Evolutionary conservation across 768 basidiomycete genomes (phyloP).

Genomic region (Mycena polygramma): DNA sequence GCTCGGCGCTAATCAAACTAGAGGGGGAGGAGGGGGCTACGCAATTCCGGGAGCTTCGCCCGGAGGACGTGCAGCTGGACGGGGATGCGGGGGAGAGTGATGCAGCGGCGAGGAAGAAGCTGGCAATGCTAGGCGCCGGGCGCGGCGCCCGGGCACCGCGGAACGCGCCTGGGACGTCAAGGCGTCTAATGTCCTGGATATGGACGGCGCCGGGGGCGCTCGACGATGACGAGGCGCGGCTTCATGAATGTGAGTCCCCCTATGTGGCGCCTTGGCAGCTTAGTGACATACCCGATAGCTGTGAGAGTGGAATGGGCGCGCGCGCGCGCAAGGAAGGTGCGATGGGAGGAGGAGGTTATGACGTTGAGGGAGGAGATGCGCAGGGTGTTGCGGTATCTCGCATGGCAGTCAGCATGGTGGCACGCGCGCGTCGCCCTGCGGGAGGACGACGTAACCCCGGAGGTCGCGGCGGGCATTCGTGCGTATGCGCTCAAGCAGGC

Average conservation of each 20-base stretch:
- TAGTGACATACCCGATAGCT: not conserved
- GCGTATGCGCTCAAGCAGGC: constrained; percentile 7
- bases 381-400: constrained; percentile 1
- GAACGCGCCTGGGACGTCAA: not conserved
- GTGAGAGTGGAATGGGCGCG: not conserved
- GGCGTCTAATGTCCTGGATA: not conserved
- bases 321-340: not conserved
- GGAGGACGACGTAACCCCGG: not conserved
- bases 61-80: too few species aligned
- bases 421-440: not conserved
- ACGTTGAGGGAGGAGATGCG: constrained; percentile 35
- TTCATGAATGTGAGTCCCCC: not conserved
- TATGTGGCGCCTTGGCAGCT: not conserved
- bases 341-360: not conserved
- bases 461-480: not conserved
- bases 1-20: not conserved
- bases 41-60: too few species aligned
- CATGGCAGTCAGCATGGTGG: constrained; percentile 5
- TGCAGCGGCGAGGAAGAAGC: not conserved
- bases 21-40: not conserved
- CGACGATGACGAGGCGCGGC: not conserved
- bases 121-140: not conserved
- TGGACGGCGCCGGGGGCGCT: not conserved
- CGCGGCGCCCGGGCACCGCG: not conserved
- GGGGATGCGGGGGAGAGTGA: not conserved